Evolutionary conservation across 1,139 yeast genomes (phyloP).

Genomic region (Blastobotrys buckinghamii): DNA sequence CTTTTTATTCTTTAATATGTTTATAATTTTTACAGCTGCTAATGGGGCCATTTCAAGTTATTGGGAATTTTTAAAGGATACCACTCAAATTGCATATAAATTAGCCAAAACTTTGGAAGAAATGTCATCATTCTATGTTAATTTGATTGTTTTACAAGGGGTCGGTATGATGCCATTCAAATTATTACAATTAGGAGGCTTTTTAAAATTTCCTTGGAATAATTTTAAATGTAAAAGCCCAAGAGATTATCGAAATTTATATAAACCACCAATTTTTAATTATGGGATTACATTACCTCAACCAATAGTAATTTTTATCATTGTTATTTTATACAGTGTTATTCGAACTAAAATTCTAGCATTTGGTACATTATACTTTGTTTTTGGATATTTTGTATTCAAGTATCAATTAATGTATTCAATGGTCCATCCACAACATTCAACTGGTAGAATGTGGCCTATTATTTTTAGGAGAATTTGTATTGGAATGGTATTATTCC

Average conservation of each 20-base stretch:
- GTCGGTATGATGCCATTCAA: conserved; percentile 80
- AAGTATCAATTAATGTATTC: conserved; percentile 77
- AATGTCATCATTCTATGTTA: conserved; percentile 73
- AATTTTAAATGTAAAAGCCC: conserved; percentile 60
- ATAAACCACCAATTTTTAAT: conserved; percentile 72
- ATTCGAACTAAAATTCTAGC: conserved; percentile 69
- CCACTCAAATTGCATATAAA: conserved; percentile 72
- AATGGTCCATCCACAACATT: conserved; percentile 81
- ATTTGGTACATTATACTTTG: conserved; percentile 68
- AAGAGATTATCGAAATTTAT: conserved; percentile 60
- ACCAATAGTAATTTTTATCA: conserved; percentile 67
- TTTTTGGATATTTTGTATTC: conserved; percentile 70
- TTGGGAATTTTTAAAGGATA: conserved; percentile 64
- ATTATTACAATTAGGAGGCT: conserved; percentile 61
- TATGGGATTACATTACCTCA: conserved; percentile 80
- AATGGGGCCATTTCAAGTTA: conserved; percentile 60
- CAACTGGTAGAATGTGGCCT: conserved; percentile 88
- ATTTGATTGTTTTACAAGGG: conserved; percentile 76
- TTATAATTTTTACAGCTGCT: conserved; percentile 74
- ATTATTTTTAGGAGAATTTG: conserved; percentile 67
- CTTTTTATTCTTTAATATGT: conserved; percentile 78
- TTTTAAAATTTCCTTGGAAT: conserved; percentile 52
- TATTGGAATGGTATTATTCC: conserved; percentile 68
- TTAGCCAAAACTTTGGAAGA: conserved; percentile 66
- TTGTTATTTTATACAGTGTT: conserved; percentile 65